Evolutionary conservation across 768 basidiomycete species (phyloP).

Genomic region (Lactifluus pinguis): DNA sequence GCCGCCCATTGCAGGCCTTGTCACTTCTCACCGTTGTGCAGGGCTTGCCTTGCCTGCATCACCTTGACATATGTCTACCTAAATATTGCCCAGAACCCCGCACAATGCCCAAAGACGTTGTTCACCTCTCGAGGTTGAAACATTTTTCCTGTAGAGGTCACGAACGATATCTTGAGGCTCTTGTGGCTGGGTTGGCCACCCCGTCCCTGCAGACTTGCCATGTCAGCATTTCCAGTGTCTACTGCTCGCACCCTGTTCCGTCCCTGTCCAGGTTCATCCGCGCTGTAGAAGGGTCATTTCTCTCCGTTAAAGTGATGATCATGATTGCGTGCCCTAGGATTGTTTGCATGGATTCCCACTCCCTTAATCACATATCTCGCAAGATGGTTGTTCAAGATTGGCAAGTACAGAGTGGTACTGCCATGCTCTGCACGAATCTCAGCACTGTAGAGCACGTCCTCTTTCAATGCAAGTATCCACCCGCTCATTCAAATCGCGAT

Average conservation of each 20-base stretch:
- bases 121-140: not conserved
- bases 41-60: not conserved
- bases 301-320: not conserved
- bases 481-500: no score
- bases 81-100: not conserved
- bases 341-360: not conserved
- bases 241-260: not conserved
- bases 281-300: no score
- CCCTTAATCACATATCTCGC: not conserved
- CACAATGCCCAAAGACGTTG: not conserved
- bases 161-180: not conserved
- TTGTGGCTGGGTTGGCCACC: not conserved
- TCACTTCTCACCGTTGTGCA: not conserved
- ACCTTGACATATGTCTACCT: not conserved
- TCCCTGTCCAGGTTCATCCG: not conserved
- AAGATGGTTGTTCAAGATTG: no score
- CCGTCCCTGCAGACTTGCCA: not conserved
- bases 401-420: no score
- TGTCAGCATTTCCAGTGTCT: not conserved
- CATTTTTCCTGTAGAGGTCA: not conserved
- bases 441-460: no score
- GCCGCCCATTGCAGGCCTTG: not conserved
- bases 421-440: no score
- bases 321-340: fast-evolving
- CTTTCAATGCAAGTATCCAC: not conserved